Evolutionary conservation across 495 filamentous ascomycete species (phyloP), one percentile per base, ranked within the genome.

Genomic region (Aspergillus bertholletiae): DNA sequence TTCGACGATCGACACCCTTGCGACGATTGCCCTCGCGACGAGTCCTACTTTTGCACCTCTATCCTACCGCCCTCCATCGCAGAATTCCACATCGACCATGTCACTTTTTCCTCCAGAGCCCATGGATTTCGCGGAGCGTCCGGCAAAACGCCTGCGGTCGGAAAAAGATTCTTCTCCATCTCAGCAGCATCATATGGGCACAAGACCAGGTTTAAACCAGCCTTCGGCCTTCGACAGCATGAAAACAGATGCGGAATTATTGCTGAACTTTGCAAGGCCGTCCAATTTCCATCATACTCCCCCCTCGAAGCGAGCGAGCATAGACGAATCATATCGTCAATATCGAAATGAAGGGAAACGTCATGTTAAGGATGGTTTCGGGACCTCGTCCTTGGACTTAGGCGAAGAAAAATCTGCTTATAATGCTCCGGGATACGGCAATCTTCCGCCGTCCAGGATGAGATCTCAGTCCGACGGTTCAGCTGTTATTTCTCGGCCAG

Each of bases 101-200:
- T 62, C 73, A 13, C 53, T 76, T 23, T 74, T 76, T 13, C 63
- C 70, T 15, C 21, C 59, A 53, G 66, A 72, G 32, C 51, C 61
- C 40, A 53, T 53, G 23, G 60, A 68, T 30, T 51, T 61, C n/a
- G 41, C 50, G 45, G 81, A 83, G 58, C 75, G 79, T 22, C 82
- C 83, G 7, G 65, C 79, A n/a, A 87, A 87, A 60, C 78, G 84
- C 26, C 73, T 80, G 22, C 76, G 81, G 47, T 85, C 84, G 24
- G 84, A 84, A 55, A 74, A 78, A 56, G 63, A 80, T 49, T 62
- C 71, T 20, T 83, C 82, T 43, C 76, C 81, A 23, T 70, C 74
- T 23, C 17, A 39, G 37, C 69, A 67, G 43, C 53, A 60, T 48
- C 68, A 62, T 20, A 60, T 65, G 20, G 61, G 58, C 21, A 63